Evolutionary conservation across 176 grass and related monocot genomes (phyloP).

Genomic region (Ananas comosus): DNA sequence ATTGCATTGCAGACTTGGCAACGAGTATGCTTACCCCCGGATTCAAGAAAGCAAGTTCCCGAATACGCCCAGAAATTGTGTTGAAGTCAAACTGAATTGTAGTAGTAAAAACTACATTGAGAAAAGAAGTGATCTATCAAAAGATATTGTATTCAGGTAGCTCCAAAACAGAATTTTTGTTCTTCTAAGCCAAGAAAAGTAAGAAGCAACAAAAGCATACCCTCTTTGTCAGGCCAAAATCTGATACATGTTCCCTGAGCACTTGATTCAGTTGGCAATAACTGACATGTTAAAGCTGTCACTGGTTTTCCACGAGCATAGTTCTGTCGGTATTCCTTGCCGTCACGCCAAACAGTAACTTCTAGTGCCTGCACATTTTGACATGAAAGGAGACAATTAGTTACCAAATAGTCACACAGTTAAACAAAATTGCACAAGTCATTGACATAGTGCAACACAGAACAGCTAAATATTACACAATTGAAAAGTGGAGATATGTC

Average conservation of each 20-base stretch:
- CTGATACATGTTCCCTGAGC: slow-evolving; percentile 57
- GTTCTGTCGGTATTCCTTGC: slow-evolving; percentile 66
- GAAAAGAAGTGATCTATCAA: slow-evolving; percentile 7
- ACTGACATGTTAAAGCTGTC: slow-evolving; percentile 37
- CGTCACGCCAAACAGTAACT: slow-evolving; percentile 86
- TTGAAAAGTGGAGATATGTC: too few relatives aligned
- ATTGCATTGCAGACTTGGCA: not conserved
- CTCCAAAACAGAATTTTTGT: too few relatives aligned
- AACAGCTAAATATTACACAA: too few relatives aligned
- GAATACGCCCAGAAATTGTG: slow-evolving; percentile 83
- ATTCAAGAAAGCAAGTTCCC: slow-evolving; percentile 97
- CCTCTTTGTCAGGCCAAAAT: slow-evolving; percentile 97
- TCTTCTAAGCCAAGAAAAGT: too few relatives aligned
- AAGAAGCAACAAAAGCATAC: slow-evolving; percentile 35
- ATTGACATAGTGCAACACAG: too few relatives aligned
- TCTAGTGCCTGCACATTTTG: slow-evolving; percentile 51
- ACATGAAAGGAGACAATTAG: too few relatives aligned
- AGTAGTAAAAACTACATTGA: slow-evolving; percentile 81
- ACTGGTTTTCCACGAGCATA: slow-evolving; percentile 81
- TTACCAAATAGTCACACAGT: not conserved
- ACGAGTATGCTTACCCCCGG: slow-evolving; percentile 49
- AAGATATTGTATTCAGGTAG: too few relatives aligned
- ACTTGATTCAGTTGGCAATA: slow-evolving; percentile 41
- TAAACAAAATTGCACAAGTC: not conserved
- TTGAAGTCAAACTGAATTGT: slow-evolving; percentile 66